Evolutionary conservation across 768 basidiomycete species (phyloP).

Genomic region (Daedaleopsis nitida): DNA sequence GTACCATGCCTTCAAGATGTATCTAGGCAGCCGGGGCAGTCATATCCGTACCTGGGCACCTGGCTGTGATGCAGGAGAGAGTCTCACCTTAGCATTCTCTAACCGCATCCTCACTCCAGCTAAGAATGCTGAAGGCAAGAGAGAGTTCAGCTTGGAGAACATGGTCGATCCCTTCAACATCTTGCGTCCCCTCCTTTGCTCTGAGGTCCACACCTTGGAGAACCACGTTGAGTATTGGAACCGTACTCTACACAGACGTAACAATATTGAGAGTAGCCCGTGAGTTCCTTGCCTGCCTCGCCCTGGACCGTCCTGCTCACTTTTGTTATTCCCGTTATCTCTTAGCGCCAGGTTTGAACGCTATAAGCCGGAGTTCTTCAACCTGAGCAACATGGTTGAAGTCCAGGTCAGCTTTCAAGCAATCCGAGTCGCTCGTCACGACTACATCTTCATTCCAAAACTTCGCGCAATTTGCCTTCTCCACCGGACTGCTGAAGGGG

Average conservation of each 20-base stretch:
- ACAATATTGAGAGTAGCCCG: not conserved
- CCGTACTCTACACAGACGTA: not conserved
- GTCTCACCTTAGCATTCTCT: not conserved
- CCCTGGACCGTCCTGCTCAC: not conserved
- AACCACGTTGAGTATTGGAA: not conserved
- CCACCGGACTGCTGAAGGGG: too few species aligned
- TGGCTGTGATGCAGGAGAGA: not conserved
- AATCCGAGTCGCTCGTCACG: not conserved
- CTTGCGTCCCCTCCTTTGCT: not conserved
- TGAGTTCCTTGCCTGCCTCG: not conserved
- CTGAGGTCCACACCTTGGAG: not conserved
- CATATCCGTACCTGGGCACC: not conserved
- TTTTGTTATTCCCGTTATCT: not conserved
- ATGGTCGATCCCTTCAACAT: not conserved
- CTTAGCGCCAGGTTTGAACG: not conserved
- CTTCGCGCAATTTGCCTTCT: too few species aligned
- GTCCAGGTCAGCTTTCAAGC: not conserved
- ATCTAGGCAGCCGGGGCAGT: not conserved
- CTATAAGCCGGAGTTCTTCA: not conserved
- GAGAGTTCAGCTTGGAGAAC: not conserved
- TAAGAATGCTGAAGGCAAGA: not conserved
- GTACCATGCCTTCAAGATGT: not conserved
- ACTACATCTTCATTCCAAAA: not conserved
- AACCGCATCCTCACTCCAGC: not conserved
- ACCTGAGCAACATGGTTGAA: not conserved